Base-by-base conservation (phyloP, 257 asterid genomes). In the Primulina eburnea region DNA sequence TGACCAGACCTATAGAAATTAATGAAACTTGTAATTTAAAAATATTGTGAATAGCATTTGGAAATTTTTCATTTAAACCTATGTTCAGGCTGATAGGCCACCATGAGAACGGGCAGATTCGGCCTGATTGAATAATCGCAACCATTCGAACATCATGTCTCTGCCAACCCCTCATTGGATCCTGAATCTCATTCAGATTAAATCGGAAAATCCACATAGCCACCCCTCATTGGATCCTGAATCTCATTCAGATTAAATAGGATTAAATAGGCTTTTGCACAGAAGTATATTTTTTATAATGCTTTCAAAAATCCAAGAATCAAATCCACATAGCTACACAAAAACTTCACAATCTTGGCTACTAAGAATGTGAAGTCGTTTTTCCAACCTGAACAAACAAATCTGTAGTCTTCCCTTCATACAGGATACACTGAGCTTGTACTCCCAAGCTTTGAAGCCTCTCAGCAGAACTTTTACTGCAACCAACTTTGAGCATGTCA, bases 331-430 rank as follows among this genome's bases (percentile, higher is more conserved):
- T 14, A 40, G 69, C 6, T 9, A 40, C 58, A 65, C 29, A n/a
- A 16, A 9, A 60, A 20, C 40, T 12, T 60, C 12, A 47, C 4
- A 5, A 50, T 50, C 21, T 17, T 16, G 57, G 57, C 57, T 16
- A 17, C 8, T 4, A 50, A 50, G 20, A 50, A 50, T 17, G 57
- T 17, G 57, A 50, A 50, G 57, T 16, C 57, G 3, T 50, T 50
- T 50, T 12, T 43, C 21, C 58, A 21, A 93, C 97, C 99, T 93
- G 97, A 77, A 93, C 82, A 79, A 93, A 90, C 73, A 93, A 53
- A 81, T 93, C 99, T 6, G 99, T 90, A 9, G 96, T 89, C 78
- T 89, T 93, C 70, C 97, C 97, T 86, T 94, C 97, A 59, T 94
- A 94, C 5, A 94, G 69, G 60, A 91, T 73, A 6, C 92, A 78